Evolutionary conservation across 805 yeast genomes (phyloP), one percentile per base, ranked within the genome.

Genomic region (Yamadazyma philogaea): DNA sequence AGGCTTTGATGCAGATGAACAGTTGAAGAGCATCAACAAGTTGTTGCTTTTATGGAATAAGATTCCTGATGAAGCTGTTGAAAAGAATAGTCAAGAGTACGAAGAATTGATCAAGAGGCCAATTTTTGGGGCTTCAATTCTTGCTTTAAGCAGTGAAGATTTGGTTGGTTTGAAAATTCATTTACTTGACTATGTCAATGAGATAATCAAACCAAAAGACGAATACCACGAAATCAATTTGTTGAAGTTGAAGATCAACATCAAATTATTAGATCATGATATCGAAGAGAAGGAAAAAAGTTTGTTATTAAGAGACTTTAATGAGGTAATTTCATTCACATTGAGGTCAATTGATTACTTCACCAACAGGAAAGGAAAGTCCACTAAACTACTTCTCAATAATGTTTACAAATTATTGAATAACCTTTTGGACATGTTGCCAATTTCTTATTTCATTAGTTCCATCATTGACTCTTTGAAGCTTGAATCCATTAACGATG

Each of bases 361-460:
- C 44, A 47, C 63, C 18, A 49, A 54, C 34, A 46, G 45, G 18
- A 60, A 37, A 12, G 34, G 39, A 15, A 41, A 22, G 37, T 26
- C 30, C 7, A 35, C 19, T 16, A 30, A 18, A 18, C 28, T 53
- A 10, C 33, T 37, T 15, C 33, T 37, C 17, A 30, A 30, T 12
- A 42, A 48, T 15, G 17, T 42, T 20, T 44, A 44, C 37, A 72
- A 69, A 20, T 62, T 87, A 39, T 69, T 91, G 49, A 77, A 80
- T 26, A 78, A 77, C 50, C 66, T 82, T 48, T 66, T 91, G 45
- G 79, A 80, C 44, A 68, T 88, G 47, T 68, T 91, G 40, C 96
- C 98, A 22, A 76, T 89, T 49, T 74, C 74, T 47, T 76, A 79
- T 50, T 90, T 87, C 59, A 82, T 84, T 21, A 68, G 72, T 14